Percentiles rank a stretch among this genome's conserved stretches.
Conservation (phyloP, 768 basidiomycete species). For the Agrocybe pediades region DNA sequence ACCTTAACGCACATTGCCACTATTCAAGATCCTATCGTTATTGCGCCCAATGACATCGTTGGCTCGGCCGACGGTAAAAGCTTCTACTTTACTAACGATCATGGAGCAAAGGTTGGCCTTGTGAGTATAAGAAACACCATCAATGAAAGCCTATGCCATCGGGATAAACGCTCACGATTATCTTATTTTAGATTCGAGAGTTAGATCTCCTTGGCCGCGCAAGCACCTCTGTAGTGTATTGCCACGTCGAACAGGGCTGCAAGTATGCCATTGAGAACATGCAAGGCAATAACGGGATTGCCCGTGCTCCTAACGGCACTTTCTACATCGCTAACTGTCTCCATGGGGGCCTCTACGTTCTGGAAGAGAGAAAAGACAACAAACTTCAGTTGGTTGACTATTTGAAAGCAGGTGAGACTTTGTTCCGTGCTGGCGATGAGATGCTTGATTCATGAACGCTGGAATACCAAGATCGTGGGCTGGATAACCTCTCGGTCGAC, state of each 20-base stretch:
- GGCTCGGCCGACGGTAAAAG: slow-evolving; percentile 63
- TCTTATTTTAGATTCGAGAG: slow-evolving; percentile 21
- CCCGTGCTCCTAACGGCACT: slow-evolving; percentile 56
- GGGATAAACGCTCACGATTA: background rate
- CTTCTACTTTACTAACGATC: slow-evolving; percentile 74
- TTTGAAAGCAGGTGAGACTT: slow-evolving; percentile 50
- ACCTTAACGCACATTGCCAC: slow-evolving; percentile 58
- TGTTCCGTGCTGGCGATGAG: background rate
- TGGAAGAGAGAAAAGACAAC: slow-evolving; percentile 62
- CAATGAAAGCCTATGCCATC: background rate
- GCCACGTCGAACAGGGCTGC: slow-evolving; percentile 61
- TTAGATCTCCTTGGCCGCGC: slow-evolving; percentile 35
- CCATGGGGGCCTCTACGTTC: slow-evolving; percentile 47
- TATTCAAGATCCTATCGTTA: slow-evolving; percentile 52
- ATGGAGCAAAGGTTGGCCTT: slow-evolving; percentile 51
- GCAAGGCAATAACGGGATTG: slow-evolving; percentile 63
- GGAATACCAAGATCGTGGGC: slow-evolving; percentile 37
- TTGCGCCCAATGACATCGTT: slow-evolving; percentile 74
- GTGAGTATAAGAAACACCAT: slow-evolving; percentile 35
- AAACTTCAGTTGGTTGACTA: slow-evolving; percentile 54
- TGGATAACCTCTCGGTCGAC: slow-evolving; percentile 69
- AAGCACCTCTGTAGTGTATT: slow-evolving; percentile 61
- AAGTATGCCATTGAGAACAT: slow-evolving; percentile 56
- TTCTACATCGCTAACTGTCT: slow-evolving; percentile 57
- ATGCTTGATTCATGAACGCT: slow-evolving; percentile 2